Evolutionary conservation across 2,329 filamentous ascomycete species (phyloP).

Genomic region (Boeremia exigua): DNA sequence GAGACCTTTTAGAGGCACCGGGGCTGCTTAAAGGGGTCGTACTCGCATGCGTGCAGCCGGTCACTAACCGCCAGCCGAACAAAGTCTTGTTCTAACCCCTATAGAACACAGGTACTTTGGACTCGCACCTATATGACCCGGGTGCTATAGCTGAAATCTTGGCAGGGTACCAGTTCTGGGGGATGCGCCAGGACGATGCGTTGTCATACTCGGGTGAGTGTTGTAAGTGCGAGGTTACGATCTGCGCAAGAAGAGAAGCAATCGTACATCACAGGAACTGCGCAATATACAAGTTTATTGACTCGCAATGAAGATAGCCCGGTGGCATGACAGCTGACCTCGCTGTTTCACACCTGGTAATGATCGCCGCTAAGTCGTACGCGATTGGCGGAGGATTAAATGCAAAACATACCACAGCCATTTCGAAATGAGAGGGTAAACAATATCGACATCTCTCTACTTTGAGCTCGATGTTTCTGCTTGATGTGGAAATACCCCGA

Average conservation of each 20-base stretch:
- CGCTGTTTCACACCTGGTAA: conserved; percentile 7
- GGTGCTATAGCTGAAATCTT: too few relatives aligned
- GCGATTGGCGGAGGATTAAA: conserved; percentile 14
- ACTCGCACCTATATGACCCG: too few relatives aligned
- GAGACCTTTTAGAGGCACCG: too few relatives aligned
- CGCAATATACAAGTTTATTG: neutral
- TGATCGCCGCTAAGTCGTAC: conserved; percentile 4
- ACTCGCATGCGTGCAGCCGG: too few relatives aligned
- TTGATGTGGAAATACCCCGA: neutral
- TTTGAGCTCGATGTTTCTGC: neutral
- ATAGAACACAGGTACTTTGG: too few relatives aligned
- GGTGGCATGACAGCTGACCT: neutral
- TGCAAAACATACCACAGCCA: neutral
- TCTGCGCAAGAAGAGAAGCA: neutral
- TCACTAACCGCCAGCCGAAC: too few relatives aligned
- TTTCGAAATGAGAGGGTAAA: conserved; percentile 6
- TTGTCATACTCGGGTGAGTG: too few relatives aligned
- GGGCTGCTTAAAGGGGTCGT: too few relatives aligned
- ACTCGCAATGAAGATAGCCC: conserved; percentile 3
- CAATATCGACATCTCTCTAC: neutral
- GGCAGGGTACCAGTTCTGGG: too few relatives aligned
- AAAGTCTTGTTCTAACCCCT: too few relatives aligned
- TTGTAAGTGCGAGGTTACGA: too few relatives aligned
- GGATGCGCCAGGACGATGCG: too few relatives aligned
- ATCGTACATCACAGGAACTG: neutral